Evolutionary conservation across 768 basidiomycete species (phyloP), one percentile per base, ranked within the genome.

Genomic region (Peribolospora kevripleyi): DNA sequence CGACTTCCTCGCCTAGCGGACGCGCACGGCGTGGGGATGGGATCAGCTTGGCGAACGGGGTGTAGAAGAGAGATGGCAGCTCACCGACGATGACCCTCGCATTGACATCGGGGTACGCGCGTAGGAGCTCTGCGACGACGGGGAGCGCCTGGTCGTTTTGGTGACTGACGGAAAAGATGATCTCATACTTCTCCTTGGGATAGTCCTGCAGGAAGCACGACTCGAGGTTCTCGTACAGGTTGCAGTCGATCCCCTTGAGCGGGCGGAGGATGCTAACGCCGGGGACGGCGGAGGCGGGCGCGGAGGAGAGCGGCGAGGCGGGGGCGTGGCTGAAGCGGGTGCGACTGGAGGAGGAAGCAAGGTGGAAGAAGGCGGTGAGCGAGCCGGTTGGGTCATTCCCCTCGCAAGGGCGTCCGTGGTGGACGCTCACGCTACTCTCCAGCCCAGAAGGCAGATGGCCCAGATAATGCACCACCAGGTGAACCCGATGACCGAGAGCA

Each of bases 261-360:
- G 93, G 93, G 49, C 93, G 78, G 51, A 97, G 73, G 61, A 97
- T 86, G 3, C 88, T 85, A 40, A 97, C 91, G 14, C 88, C 91
- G 8, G 88, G 87, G 3, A 76, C 75, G 42, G 56, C 61, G 39
- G 54, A 55, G 6, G 70, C 58, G 7, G 71, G 65, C 39, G 75
- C 70, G n/a, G 72, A 70, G 5, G 75, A 68, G 42, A 75, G 70
- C 40, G 77, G 79, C 5, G 79, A 79, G 13, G 74, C 74, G 39
- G 78, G 78, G 41, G 78, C 75, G 52, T 73, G 68, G 48, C 79
- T 73, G 66, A 88, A 93, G 48, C 84, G 75, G 63, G 72, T 76
- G 11, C 83, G 79, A 36, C 88, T 93, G 64, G 41, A 10, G 8
- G 43, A 42, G 9, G 25, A 2, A 7, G 38, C 1, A 8, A 11